A percentile compares a stretch with the other conserved stretches of the same genome.
phyloP scores from a whole-genome alignment of 139 green algal genomes.

The Chlamydomonas eustigma region DNA sequence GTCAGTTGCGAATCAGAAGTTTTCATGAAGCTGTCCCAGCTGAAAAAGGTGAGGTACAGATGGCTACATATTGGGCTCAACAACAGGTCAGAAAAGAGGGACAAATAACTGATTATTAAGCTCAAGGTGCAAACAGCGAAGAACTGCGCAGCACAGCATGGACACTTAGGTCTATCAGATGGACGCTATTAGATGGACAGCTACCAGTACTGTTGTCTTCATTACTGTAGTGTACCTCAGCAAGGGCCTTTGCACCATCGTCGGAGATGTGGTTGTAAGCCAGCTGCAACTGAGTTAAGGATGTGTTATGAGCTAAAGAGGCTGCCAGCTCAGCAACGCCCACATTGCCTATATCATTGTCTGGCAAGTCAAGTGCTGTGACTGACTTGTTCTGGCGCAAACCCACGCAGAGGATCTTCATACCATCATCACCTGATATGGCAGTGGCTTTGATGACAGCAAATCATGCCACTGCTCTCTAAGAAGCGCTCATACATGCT shows the following conservation, averaged over 20 bases:
- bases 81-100: no score
- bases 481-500: background rate
- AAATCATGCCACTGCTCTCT: background rate
- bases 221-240: no score
- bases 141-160: no score
- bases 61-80: no score
- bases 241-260: constrained; percentile 30
- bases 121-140: no score
- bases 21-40: no score
- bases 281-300: constrained; percentile 46
- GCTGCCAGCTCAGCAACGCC: constrained; percentile 31
- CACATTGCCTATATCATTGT: constrained; percentile 47
- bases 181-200: no score
- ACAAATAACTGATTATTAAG: no score
- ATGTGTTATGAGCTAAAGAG: constrained; percentile 33
- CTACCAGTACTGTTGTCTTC: no score
- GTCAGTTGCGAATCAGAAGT: no score
- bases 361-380: constrained; percentile 43
- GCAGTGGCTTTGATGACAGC: background rate
- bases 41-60: no score
- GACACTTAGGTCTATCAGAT: no score
- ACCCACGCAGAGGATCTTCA: constrained; percentile 37
- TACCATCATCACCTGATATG: constrained; percentile 35
- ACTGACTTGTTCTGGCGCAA: constrained; percentile 42
- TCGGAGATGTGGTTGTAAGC: constrained; percentile 47